Percentiles rank a stretch among this genome's conserved stretches.
Evolutionary conservation across 179 eudicot species (phyloP).

Genomic region (Beta corolliflora): DNA sequence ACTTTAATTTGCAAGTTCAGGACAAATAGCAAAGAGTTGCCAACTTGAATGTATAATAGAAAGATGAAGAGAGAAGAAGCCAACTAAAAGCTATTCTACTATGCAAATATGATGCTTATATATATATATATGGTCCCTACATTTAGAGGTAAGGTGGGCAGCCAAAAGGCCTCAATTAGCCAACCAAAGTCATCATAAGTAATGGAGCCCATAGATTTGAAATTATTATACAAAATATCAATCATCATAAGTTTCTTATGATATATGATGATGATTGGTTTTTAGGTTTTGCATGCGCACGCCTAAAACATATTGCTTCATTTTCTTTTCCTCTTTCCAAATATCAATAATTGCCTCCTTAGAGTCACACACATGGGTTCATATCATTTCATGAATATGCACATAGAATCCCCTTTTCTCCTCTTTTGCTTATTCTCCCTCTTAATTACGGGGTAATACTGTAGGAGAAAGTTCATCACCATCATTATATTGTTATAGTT

Average conservation of each 20-base stretch:
- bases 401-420: neutral
- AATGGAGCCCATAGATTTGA: slow-evolving; percentile 21
- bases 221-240: neutral
- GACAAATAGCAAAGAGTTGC: neutral
- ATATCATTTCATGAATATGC: slow-evolving; percentile 27
- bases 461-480: neutral
- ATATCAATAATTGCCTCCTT: slow-evolving; percentile 31
- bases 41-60: slow-evolving; percentile 3
- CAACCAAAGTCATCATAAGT: slow-evolving; percentile 27
- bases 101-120: slow-evolving; percentile 6
- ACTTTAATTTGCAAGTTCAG: neutral
- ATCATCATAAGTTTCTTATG: slow-evolving; percentile 20
- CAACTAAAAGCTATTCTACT: slow-evolving; percentile 1
- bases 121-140: slow-evolving; percentile 30
- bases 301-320: slow-evolving; percentile 6
- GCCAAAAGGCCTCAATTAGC: slow-evolving; percentile 23
- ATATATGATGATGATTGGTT: slow-evolving; percentile 19
- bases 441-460: too few species aligned
- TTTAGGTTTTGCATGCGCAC: slow-evolving; percentile 34
- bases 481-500: slow-evolving; percentile 1
- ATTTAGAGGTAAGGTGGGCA: slow-evolving; percentile 3
- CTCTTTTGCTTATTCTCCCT: neutral
- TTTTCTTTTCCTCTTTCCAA: slow-evolving; percentile 4
- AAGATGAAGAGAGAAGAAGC: neutral
- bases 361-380: slow-evolving; percentile 37